Percentiles rank a stretch among this genome's conserved stretches.
Evolutionary conservation across 352 stramenopile species (phyloP).

Genomic region (Thalassiosira pacifica): DNA sequence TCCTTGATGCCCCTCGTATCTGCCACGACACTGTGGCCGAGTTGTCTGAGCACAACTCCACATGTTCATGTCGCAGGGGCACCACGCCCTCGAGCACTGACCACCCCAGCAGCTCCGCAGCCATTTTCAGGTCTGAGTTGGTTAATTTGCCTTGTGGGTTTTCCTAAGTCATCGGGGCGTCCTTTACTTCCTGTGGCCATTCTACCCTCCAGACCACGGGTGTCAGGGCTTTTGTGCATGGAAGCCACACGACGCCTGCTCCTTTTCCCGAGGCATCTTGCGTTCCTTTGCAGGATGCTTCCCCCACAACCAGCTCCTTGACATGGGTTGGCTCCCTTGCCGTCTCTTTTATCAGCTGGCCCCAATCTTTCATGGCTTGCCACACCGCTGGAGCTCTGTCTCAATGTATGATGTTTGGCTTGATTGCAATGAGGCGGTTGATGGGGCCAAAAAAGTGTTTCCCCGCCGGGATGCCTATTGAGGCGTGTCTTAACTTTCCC

Average conservation of each 20-base stretch:
- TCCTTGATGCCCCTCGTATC: neutral
- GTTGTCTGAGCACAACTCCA: conserved; percentile 9
- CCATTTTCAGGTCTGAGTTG: conserved; percentile 21
- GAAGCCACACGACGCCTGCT: too few species aligned
- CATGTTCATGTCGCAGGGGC: neutral
- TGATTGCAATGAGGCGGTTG: conserved; percentile 5
- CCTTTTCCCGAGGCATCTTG: too few species aligned
- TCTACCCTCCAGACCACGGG: too few species aligned
- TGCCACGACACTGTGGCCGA: conserved; percentile 13
- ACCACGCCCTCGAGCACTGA: neutral
- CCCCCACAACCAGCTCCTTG: too few species aligned
- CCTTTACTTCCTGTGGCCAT: too few species aligned
- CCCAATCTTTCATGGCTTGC: conserved; percentile 2
- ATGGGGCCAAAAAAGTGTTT: conserved; percentile 9
- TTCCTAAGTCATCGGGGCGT: neutral
- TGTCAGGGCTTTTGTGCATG: too few species aligned
- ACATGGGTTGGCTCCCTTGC: too few species aligned
- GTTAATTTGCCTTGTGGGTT: conserved; percentile 11
- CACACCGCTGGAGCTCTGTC: neutral
- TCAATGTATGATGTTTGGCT: neutral
- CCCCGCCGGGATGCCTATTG: conserved; percentile 22
- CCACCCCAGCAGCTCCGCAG: neutral
- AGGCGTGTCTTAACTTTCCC: conserved; percentile 16
- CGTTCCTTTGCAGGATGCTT: too few species aligned
- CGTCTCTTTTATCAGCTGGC: too few species aligned